These are phyloP conservation scores for Wickerhamiella alocasiicola DNA, from an alignment of 805 yeast species.

Conservation along the genomic window DNA sequence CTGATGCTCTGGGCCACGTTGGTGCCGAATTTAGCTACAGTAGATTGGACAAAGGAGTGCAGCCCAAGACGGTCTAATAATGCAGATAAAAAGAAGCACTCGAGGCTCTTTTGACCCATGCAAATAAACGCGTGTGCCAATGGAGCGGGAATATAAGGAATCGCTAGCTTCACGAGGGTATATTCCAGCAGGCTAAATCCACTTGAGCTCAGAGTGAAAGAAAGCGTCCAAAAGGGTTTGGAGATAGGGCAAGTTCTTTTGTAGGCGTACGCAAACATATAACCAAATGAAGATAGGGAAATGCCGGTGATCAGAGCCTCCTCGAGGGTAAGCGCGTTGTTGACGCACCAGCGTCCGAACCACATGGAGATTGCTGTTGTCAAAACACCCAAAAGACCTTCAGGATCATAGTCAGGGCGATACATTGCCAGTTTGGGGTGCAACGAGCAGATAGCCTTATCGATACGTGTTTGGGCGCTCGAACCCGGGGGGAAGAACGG, in stretches of 20 bases:
- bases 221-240: conserved; percentile 30
- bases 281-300: conserved; percentile 23
- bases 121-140: conserved; percentile 17
- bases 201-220: conserved; percentile 25
- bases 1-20: conserved; percentile 11
- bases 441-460: conserved; percentile 18
- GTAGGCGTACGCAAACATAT: conserved; percentile 21
- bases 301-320: conserved; percentile 22
- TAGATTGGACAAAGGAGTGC: background rate
- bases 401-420: conserved; percentile 27
- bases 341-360: conserved; percentile 27
- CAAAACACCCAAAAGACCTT: conserved; percentile 29
- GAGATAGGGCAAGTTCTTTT: conserved; percentile 27
- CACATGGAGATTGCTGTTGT: conserved; percentile 29
- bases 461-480: conserved; percentile 28
- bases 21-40: conserved; percentile 1
- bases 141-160: conserved; percentile 23
- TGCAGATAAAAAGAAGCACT: conserved; percentile 24
- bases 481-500: conserved; percentile 23
- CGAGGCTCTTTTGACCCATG: conserved; percentile 26
- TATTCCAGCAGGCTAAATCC: conserved; percentile 27
- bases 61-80: conserved; percentile 15
- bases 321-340: conserved; percentile 17
- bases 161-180: conserved; percentile 16
- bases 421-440: conserved; percentile 14